A percentile compares a stretch with the other conserved stretches of the same genome.
These are phyloP conservation scores for Saxophila tyrrhenica DNA, from an alignment of 495 filamentous ascomycete species.

Conservation along the genomic window DNA sequence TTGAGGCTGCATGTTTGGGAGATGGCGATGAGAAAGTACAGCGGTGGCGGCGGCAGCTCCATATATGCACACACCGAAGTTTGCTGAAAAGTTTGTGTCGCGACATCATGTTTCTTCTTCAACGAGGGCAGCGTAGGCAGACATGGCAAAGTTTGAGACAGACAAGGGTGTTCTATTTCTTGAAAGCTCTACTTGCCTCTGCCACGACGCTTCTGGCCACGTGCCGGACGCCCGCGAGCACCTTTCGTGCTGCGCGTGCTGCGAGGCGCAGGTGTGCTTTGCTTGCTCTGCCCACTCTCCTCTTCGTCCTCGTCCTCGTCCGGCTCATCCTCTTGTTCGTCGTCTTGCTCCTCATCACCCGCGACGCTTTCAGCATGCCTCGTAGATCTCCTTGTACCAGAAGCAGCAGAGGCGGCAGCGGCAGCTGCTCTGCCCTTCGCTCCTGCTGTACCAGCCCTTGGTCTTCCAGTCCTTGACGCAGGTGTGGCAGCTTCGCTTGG, in stretches of 20 bases:
- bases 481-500: constrained; percentile 11
- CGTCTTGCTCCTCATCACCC: constrained; percentile 24
- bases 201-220: not conserved
- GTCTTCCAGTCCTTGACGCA: constrained; percentile 2
- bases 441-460: not conserved
- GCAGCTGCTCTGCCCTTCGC: constrained; percentile 2
- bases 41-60: no score
- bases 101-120: no score
- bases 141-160: no score
- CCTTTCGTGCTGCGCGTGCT: constrained; percentile 4
- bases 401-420: not conserved
- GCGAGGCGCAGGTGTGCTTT: constrained; percentile 2
- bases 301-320: constrained; percentile 28
- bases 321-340: constrained; percentile 22
- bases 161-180: not conserved
- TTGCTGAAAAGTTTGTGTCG: no score
- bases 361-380: constrained; percentile 19
- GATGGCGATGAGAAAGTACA: no score
- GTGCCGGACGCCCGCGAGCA: not conserved
- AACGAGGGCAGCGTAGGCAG: no score
- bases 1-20: no score
- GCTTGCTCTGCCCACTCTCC: constrained; percentile 20
- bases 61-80: no score
- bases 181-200: not conserved
- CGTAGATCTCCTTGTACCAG: constrained; percentile 5